Base-by-base conservation (phyloP, 2,329 filamentous ascomycete genomes). In the Paracoccidioides brasiliensis region DNA sequence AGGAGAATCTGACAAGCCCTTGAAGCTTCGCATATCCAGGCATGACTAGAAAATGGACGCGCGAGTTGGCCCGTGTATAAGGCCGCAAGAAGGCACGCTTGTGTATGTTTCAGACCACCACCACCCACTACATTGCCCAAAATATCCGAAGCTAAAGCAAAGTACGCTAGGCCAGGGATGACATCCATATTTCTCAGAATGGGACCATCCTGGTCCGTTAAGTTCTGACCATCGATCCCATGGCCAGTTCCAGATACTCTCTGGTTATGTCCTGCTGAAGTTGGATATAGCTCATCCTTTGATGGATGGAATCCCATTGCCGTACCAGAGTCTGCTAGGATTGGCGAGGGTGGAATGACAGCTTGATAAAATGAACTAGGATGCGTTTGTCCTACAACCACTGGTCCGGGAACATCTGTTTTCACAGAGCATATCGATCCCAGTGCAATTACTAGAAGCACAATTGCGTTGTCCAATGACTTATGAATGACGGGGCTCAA, bases 151-250 rank as follows among this genome's bases (percentile, higher is more conserved):
- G 90, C 91, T 58, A 87, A 84, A 0, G 87, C 86, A 67, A 90
- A 96, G 67, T 96, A 96, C 35, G 90, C 86, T 56, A 97, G 74
- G 0, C 93, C 93, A 0, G 93, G 91, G 58, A 96, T 86, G 5
- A 86, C 79, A 64, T 97, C 90, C 52, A 93, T 78, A 65, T 95
- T 95, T 62, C 80, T 77, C 54, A 70, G 59, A 2, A 60, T 55
- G 3, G 55, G 57, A 22, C 66, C 67, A 14, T 53, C 60, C 5
- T 53, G 46, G 14, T 67, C 64, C 0, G 32, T 57, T 4, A 56
- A 59, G 8, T 57, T 33, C 43, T 61, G 59, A 14, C 45, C 50
- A 14, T 46, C 55, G 32, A 49, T 35, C 45, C 54, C 53, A 54
- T 50, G 12, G 15, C 12, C 32, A 59, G 55, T 32, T 59, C 54